Base-by-base conservation (phyloP, 176 grass and related monocot species). In the Phragmites australis region DNA sequence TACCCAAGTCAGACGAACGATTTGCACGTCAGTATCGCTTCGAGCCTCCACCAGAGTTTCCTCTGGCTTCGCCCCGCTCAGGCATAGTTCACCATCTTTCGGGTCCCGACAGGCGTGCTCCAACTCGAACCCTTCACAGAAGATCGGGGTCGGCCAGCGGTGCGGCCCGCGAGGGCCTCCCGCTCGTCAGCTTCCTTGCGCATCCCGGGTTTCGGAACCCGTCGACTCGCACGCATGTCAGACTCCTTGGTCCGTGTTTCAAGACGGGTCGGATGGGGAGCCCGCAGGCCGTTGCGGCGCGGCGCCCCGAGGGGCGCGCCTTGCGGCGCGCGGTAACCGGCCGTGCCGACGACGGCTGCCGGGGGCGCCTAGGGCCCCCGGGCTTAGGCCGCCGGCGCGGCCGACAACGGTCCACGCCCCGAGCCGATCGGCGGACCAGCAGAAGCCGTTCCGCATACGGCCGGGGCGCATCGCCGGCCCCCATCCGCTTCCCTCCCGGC, bases 11-110 rank as follows among this genome's bases (percentile, higher is more conserved):
- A 82, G 91, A 93, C 81, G 87, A 93, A 87, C 77, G 84, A 93
- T 87, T 93, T 93, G 87, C 91, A 87, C 81, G 81, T 90, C 87
- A 87, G 84, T 87, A 87, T 93, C 87, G 81, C 87, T 90, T 82
- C 72, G 91, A 85, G 87, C 91, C 91, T 93, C 91, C 84, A 93
- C 91, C 81, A 90, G 84, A 87, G 91, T 93, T 93, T 93, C 91
- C 89, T 91, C 82, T 88, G 78, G 87, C 87, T 81, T 85, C 87
- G 87, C 89, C 85, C 83, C 85, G 77, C 89, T 91, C 85, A 85
- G 85, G 89, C 89, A 91, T 88, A 91, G 81, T 92, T 88, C 86
- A 93, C 90, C 90, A 89, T 93, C 87, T 93, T 93, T 93, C 83
- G 86, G 80, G 90, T 93, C 90, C 87, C 83, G 87, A 93, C 83